Evolutionary conservation across 805 yeast species (phyloP), one percentile per base, ranked within the genome.

Genomic region (Kluyveromyces siamensis): DNA sequence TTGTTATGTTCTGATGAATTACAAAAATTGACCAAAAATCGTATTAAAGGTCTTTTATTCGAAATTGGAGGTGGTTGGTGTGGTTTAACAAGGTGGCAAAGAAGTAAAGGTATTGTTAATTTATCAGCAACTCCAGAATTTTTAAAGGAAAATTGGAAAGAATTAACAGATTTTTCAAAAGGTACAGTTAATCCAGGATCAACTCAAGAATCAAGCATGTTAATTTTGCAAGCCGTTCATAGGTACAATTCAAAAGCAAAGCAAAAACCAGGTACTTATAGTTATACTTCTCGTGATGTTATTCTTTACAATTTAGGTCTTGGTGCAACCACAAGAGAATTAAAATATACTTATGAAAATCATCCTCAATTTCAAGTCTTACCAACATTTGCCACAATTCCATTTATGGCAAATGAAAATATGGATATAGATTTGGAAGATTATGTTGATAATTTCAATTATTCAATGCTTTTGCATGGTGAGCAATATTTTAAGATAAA

Each of bases 1-100:
- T 74, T 84, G 58, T 76, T 90, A 53, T 76, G 87, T n/a, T 78
- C 89, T 50, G 90, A 86, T 44, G 76, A 77, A 59, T 76, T 83
- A 21, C 83, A 84, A 52, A 41, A 47, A 21, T 40, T 36, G 18
- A 41, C 43, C 25, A 57, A 55, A 9, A 51, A 48, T 18, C 50
- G 50, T 14, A 78, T 79, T 33, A 79, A 83, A 43, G 98, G 97
- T 49, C 84, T 84, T 66, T 69, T 85, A 52, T 91, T 83, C 66
- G 99, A 91, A 74, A 84, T 82, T 56, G 99, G 98, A 57, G 96
- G 93, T 50, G 98, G 96, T 40, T 91, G 97, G 96, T 74, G 87
- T 58, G 97, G 96, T 60, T 80, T 80, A 68, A 90, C 96, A 39
- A 80, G 97, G 73, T 90, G 93, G 91, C 95, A 91, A 72, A 80